A percentile compares a stretch with the other conserved stretches of the same genome.
These are phyloP conservation scores for Mucor lusitanicus DNA, from an alignment of 371 early-diverging fungal genomes.

Conservation along the genomic window DNA sequence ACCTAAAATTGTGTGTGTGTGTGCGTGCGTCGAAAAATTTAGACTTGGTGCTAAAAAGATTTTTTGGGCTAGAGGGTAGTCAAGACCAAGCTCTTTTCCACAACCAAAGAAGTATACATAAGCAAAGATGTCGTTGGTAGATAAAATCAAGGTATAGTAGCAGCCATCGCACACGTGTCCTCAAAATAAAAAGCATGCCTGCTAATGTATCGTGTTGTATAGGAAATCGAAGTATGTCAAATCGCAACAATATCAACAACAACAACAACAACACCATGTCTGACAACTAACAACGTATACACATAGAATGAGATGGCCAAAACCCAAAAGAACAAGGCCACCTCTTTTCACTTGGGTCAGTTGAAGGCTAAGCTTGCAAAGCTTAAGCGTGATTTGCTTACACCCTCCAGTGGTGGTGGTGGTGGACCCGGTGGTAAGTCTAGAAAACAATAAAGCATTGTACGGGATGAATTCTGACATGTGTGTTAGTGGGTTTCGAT, in stretches of 20 bases:
- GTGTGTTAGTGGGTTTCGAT: constrained; percentile 84
- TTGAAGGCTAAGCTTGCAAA: constrained; percentile 99
- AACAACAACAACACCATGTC: no score
- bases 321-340: constrained; percentile 89
- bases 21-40: neutral
- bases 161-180: neutral
- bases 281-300: neutral
- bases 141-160: constrained; percentile 34
- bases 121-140: constrained; percentile 22
- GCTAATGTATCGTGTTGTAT: neutral
- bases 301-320: constrained; percentile 66
- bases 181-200: neutral
- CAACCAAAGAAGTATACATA: neutral
- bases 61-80: neutral
- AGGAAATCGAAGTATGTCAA: constrained; percentile 64
- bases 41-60: constrained; percentile 5
- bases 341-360: constrained; percentile 97
- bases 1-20: neutral
- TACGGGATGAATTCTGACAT: neutral
- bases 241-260: neutral
- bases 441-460: neutral
- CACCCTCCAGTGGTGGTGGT: constrained; percentile 82
- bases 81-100: neutral
- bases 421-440: constrained; percentile 70
- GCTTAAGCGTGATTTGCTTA: constrained; percentile 90